These are phyloP conservation scores for Xylariaceae sp. DNA, from an alignment of 2,329 filamentous ascomycete species.

Conservation along the genomic window DNA sequence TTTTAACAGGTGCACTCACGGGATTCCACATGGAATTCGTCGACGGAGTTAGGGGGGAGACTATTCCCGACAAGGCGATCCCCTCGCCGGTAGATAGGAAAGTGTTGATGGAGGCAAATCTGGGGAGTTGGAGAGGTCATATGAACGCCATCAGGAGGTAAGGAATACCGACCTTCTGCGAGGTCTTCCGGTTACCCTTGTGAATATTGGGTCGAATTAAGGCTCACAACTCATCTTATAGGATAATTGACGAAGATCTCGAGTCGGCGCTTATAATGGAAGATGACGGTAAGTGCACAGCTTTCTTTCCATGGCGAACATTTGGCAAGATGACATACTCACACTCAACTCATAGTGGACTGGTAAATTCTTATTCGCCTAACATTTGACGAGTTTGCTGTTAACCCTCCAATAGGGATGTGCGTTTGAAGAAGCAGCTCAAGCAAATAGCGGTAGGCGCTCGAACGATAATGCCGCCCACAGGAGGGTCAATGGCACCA, in stretches of 20 bases:
- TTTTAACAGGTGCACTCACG: conserved; percentile 36
- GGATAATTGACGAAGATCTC: conserved; percentile 32
- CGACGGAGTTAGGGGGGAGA: conserved; percentile 37
- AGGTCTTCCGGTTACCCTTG: too few relatives aligned
- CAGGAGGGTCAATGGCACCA: conserved; percentile 19
- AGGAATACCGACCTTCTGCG: too few relatives aligned
- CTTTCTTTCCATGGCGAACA: too few relatives aligned
- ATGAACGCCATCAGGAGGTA: conserved; percentile 34
- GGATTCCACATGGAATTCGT: conserved; percentile 40
- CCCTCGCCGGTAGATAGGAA: conserved; percentile 30
- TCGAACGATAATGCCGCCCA: conserved; percentile 27
- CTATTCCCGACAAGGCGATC: conserved; percentile 37
- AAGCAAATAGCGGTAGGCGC: conserved; percentile 28
- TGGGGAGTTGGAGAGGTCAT: conserved; percentile 39
- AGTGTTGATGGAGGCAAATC: conserved; percentile 27
- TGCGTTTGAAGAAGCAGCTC: conserved; percentile 32
- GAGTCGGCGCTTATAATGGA: conserved; percentile 35
- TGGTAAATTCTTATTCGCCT: too few relatives aligned
- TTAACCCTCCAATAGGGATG: conserved; percentile 22
- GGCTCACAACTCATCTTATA: conserved; percentile 6
- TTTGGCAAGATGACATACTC: too few relatives aligned
- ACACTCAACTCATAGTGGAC: too few relatives aligned
- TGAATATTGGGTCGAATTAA: too few relatives aligned
- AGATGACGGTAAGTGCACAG: too few relatives aligned
- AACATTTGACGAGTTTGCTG: too few relatives aligned